Evolutionary conservation across 73 alveolate species (phyloP), one percentile per base, ranked within the genome.

Genomic region (Paraurostyla sp.): DNA sequence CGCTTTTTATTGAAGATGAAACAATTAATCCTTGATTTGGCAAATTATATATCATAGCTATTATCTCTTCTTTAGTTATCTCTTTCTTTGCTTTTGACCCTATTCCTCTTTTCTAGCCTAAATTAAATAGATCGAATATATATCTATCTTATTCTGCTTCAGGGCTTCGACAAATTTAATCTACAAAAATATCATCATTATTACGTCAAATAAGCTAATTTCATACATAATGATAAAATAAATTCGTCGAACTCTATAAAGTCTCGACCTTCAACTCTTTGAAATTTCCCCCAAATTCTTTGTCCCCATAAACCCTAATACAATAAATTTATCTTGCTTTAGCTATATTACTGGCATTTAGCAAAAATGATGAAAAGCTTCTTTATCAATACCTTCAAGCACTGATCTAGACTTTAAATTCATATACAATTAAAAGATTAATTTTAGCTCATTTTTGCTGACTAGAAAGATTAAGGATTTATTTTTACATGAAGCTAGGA

Each of bases 231-330:
- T 6, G 65, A 3, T 7, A 35, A 41, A 69, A 69, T 23, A 23
- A 69, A 69, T 40, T 69, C 85, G 22, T 69, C 85, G 36, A 69
- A 69, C 18, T 33, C 58, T n/a, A 69, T 69, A 23, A 11, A 40
- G 9, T 69, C 85, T 36, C 62, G 7, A 35, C 38, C 85, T 22
- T 42, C 11, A 7, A 23, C 62, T 4, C 65, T 3, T 36, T 69
- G 25, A 43, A 69, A 69, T 43, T 41, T 33, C 13, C 18, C 20
- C 58, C 58, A 69, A 40, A 69, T 16, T 7, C 85, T 32, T 23
- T 40, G 32, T 4, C 85, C 85, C 85, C 85, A 69, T 2, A 69
- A 23, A 16, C 85, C 85, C 85, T 69, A 42, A 33, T 4, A 11
- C 29, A 69, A 69, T 40, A 36, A 11, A 35, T 9, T 7, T 11